These are phyloP conservation scores for Fusarium avenaceum DNA, from an alignment of 2,329 filamentous ascomycete genomes.

Conservation along the genomic window DNA sequence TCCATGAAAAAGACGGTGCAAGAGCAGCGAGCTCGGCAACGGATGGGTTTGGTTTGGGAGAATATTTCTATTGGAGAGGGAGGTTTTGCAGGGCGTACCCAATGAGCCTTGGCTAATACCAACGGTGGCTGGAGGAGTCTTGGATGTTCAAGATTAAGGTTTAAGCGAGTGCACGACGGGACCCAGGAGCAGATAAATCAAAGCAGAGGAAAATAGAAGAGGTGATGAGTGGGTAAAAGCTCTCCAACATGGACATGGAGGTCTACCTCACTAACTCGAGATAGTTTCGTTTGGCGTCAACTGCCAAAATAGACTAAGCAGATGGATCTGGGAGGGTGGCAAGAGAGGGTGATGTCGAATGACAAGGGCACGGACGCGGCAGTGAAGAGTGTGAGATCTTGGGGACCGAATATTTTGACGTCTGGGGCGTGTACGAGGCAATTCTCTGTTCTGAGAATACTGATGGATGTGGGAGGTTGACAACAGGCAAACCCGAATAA, in stretches of 20 bases:
- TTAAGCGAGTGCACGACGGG: constrained; percentile 9
- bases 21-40: constrained; percentile 38
- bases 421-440: constrained; percentile 13
- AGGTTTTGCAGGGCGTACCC: constrained; percentile 7
- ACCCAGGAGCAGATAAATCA: constrained; percentile 7
- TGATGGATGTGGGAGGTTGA: constrained; percentile 7
- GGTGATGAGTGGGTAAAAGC: constrained; percentile 32
- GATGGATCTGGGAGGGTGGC: constrained; percentile 13
- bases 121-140: constrained; percentile 23
- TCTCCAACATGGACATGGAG: constrained; percentile 31
- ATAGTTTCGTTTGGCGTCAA: constrained; percentile 35
- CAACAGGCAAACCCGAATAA: neutral
- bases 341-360: constrained; percentile 9
- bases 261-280: constrained; percentile 33
- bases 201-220: constrained; percentile 16
- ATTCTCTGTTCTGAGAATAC: constrained; percentile 4
- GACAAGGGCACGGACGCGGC: constrained; percentile 27
- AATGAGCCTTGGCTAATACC: constrained; percentile 34
- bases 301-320: constrained; percentile 32
- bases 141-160: constrained; percentile 10
- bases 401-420: constrained; percentile 5
- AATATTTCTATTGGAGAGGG: constrained; percentile 3
- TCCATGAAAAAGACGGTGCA: constrained; percentile 67
- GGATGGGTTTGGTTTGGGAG: constrained; percentile 11
- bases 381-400: constrained; percentile 12